Conservation (phyloP, 495 filamentous ascomycete genomes). For the Cladorrhinum samala region DNA sequence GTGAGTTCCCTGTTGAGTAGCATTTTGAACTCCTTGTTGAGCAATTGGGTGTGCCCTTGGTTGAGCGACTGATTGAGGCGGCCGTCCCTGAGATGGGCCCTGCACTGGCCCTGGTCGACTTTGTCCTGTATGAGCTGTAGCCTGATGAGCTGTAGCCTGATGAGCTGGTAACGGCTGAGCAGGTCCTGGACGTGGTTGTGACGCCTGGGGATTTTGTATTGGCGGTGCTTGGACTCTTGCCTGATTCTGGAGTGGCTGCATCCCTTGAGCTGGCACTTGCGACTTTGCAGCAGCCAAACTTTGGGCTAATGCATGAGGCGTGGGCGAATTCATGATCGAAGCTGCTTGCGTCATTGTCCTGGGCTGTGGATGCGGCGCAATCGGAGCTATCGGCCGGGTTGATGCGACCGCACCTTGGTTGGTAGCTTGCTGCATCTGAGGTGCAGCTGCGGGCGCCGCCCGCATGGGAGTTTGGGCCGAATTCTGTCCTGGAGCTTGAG, state of each 20-base stretch:
- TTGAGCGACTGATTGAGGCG: not conserved
- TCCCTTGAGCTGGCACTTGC: not conserved
- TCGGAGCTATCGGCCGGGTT: not conserved
- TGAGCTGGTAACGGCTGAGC: slow-evolving; percentile 1
- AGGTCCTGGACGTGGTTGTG: no score
- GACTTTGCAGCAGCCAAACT: not conserved
- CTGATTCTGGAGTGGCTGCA: not conserved
- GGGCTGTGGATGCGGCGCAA: not conserved
- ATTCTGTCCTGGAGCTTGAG: no score
- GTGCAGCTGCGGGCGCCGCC: no score
- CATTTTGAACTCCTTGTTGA: not conserved
- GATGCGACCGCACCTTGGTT: no score
- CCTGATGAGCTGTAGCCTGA: not conserved
- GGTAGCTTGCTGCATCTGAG: no score
- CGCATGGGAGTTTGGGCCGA: not conserved
- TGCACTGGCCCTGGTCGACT: not conserved
- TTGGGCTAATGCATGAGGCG: not conserved
- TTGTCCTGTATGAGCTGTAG: no score
- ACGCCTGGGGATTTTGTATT: not conserved
- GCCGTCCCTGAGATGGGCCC: not conserved
- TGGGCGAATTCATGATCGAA: not conserved
- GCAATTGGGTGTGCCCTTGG: not conserved
- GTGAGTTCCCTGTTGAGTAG: not conserved
- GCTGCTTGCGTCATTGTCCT: not conserved
- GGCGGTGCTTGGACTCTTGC: not conserved